Evolutionary conservation across 371 early-diverging fungal species (phyloP), one percentile per base, ranked within the genome.

Genomic region (Actinomucor elegans): DNA sequence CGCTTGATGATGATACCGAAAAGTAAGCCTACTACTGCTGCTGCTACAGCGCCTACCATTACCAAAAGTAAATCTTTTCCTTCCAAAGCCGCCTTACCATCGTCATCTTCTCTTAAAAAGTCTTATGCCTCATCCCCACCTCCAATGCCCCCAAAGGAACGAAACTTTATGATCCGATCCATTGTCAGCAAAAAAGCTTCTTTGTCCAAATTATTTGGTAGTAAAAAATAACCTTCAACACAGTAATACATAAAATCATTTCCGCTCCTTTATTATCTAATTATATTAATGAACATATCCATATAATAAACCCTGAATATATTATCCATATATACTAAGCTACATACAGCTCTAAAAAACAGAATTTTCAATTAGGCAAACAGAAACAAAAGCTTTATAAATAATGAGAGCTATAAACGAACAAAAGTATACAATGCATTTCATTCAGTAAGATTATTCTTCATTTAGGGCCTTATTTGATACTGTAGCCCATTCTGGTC

Each of bases 101-200:
- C 51, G 15, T 43, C 45, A 36, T 32, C 46, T 23, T 23, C 51
- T 4, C n/a, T n/a, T n/a, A 59, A 46, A 18, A 52, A 55, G 18
- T 35, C 31, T 1, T n/a, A n/a, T n/a, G 34, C 40, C 31, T 51
- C 60, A n/a, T 42, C 53, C 0, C 50, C 61, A 17, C 51, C 57
- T 24, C 47, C 57, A 35, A 35, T 52, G 20, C 62, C 62, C 32
- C 20, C 38, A 4, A 56, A 61, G 48, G 52, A 61, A 37, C 50
- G 57, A 4, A 63, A 65, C 29, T 71, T 66, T 37, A 71, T 62
- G 41, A 64, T 71, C 49, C 62, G 69, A 5, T 67, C 72, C 4
- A 60, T 75, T 27, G 71, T 71, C 26, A 63, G 56, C 40, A 75
- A 75, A 58, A 75, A 75, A 34, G 67, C 45, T 26, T 75, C 75